A percentile compares a stretch with the other conserved stretches of the same genome.
phyloP scores from a whole-genome alignment of 192 early-diverging fungal species.

The Allomyces macrogynus region DNA sequence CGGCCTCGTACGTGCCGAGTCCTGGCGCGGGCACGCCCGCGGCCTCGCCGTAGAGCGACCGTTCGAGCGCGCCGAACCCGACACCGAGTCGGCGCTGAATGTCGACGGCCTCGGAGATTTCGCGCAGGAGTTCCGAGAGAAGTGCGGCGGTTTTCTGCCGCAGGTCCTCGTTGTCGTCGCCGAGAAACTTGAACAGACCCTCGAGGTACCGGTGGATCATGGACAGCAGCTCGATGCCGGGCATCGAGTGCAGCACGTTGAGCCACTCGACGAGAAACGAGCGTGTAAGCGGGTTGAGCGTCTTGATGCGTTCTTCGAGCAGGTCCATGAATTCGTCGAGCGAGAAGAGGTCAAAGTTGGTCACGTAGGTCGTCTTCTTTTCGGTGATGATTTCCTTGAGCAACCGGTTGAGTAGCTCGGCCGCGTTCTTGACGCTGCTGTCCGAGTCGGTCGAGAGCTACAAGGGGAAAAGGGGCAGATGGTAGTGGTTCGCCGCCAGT shows the following conservation, averaged over 20 bases:
- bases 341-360: constrained; percentile 45
- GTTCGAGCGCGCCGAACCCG: neutral
- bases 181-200: constrained; percentile 71
- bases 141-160: constrained; percentile 57
- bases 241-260: constrained; percentile 70
- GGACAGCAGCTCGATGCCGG: constrained; percentile 76
- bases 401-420: constrained; percentile 78
- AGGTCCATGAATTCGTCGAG: constrained; percentile 85
- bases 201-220: constrained; percentile 88
- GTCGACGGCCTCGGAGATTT: constrained; percentile 54
- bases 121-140: constrained; percentile 73
- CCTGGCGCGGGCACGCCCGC: neutral
- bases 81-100: constrained; percentile 16
- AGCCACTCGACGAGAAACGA: constrained; percentile 94
- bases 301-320: constrained; percentile 74
- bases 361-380: constrained; percentile 52
- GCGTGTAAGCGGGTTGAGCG: constrained; percentile 69
- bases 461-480: neutral
- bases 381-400: constrained; percentile 96
- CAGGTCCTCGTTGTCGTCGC: constrained; percentile 78
- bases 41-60: neutral
- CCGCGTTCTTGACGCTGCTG: constrained; percentile 77
- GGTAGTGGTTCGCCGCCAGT: constrained; percentile 1
- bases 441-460: constrained; percentile 77
- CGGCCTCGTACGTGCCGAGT: too few species aligned